Evolutionary conservation across 768 basidiomycete species (phyloP), one percentile per base, ranked within the genome.

Genomic region (Mycena rosella): DNA sequence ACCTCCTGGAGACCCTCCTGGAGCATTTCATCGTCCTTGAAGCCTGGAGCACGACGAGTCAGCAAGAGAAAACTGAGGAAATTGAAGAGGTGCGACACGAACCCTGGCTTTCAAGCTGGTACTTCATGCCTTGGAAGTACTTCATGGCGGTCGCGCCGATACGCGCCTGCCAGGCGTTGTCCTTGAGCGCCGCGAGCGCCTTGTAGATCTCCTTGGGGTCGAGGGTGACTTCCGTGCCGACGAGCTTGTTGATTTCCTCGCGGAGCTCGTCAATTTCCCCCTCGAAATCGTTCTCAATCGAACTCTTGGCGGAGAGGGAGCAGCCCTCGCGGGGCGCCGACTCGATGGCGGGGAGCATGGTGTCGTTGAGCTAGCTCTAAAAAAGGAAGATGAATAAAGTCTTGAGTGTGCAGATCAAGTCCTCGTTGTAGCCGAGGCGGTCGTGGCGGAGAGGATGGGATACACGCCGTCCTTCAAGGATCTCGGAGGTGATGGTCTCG

Each of bases 1-100:
- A 70, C 65, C 59, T 84, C 80, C 26, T 73, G 74, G 36, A 84
- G 72, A 17, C 81, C 81, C 72, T 84, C 82, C 65, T 82, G 81
- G 42, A 83, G 71, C 79, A 84, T 78, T 0, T 80, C 78, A 54
- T 82, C 82, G 13, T 70, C 75, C 57, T 78, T 73, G 72, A 82
- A 82, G 27, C 79, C 80, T 70, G 22, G 7, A 52, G 38, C 20
- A 10, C 14, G 24, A 2, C 49, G 47, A 55, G 6, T 34, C 6
- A 34, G 11, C 32, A 5, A 34, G 32, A 11, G 11, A 34, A 34
- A 6, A 34, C 32, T 34, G 11, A 34, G 32, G 32, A 34, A n/a
- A n/a, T n/a, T n/a, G n/a, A n/a, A n/a, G n/a, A n/a, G n/a, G 32
- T 11, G 32, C 32, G 32, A 11, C 32, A 34, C 11, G 32, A 24